A percentile compares a stretch with the other conserved stretches of the same genome.
These are phyloP conservation scores for Colletotrichum liaoningense DNA, from an alignment of 2,329 filamentous ascomycete species.

Conservation along the genomic window DNA sequence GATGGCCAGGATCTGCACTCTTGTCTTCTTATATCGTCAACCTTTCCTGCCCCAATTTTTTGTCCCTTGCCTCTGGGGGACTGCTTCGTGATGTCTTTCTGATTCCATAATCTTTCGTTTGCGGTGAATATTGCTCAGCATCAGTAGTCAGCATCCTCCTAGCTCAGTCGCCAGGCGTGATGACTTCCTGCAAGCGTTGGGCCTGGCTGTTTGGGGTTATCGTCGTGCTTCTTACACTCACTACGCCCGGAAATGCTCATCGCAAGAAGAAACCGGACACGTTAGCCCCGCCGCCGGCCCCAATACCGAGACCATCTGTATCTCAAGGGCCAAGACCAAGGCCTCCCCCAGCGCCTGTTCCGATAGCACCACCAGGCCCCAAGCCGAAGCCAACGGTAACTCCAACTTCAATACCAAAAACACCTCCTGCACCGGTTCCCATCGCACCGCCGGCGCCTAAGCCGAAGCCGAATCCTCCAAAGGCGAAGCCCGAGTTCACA, in stretches of 20 bases:
- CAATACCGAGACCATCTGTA: neutral
- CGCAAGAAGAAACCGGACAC: neutral
- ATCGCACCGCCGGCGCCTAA: neutral
- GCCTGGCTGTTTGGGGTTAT: neutral
- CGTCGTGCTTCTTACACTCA: neutral
- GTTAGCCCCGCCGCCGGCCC: neutral
- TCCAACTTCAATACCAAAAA: neutral
- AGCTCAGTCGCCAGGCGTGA: neutral
- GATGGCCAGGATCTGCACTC: constrained; percentile 1
- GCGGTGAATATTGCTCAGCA: neutral
- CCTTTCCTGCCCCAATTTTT: neutral
- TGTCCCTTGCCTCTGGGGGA: too few relatives aligned
- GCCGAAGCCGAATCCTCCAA: neutral
- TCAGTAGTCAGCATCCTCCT: neutral
- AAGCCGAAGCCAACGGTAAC: neutral
- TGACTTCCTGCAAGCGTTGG: constrained; percentile 14
- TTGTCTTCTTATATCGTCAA: constrained; percentile 14
- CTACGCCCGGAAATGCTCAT: neutral
- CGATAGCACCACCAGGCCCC: neutral
- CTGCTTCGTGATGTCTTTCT: neutral
- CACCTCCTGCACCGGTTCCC: neutral
- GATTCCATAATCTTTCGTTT: neutral
- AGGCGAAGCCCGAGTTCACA: neutral
- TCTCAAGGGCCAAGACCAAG: neutral
- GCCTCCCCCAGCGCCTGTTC: neutral